Evolutionary conservation across 768 basidiomycete species (phyloP).

Genomic region (Vararia minispora): DNA sequence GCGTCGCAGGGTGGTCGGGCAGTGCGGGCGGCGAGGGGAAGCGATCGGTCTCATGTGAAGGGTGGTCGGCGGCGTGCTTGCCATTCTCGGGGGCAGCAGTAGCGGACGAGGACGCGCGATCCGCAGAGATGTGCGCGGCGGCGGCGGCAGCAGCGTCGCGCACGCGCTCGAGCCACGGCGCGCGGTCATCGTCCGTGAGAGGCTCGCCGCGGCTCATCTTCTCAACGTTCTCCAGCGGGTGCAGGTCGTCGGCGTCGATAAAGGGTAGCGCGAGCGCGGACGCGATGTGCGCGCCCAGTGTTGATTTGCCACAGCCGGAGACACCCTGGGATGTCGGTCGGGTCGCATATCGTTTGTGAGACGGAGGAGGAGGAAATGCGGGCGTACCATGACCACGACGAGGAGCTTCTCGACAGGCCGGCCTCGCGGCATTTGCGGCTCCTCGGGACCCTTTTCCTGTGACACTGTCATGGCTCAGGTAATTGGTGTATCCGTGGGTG

Average conservation of each 20-base stretch:
- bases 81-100: conserved; percentile 14
- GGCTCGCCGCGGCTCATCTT: conserved; percentile 80
- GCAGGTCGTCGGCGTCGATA: conserved; percentile 84
- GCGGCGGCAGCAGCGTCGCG: conserved; percentile 52
- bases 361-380: conserved; percentile 17
- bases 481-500: no score
- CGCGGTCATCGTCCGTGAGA: conserved; percentile 70
- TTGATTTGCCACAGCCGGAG: conserved; percentile 64
- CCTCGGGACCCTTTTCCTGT: no score
- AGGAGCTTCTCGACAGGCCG: conserved; percentile 14
- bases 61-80: conserved; percentile 15
- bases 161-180: conserved; percentile 76
- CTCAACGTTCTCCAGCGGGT: conserved; percentile 67
- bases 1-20: not conserved
- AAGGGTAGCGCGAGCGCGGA: conserved; percentile 55
- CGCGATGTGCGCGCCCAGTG: conserved; percentile 56
- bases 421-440: no score
- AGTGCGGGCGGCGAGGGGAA: not conserved
- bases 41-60: conserved; percentile 5
- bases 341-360: conserved; percentile 23
- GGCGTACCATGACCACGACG: conserved; percentile 35
- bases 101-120: conserved; percentile 14
- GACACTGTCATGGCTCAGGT: no score
- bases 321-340: conserved; percentile 40
- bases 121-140: conserved; percentile 35